Evolutionary conservation across 179 eudicot species (phyloP).

Genomic region (Vitellaria paradoxa): DNA sequence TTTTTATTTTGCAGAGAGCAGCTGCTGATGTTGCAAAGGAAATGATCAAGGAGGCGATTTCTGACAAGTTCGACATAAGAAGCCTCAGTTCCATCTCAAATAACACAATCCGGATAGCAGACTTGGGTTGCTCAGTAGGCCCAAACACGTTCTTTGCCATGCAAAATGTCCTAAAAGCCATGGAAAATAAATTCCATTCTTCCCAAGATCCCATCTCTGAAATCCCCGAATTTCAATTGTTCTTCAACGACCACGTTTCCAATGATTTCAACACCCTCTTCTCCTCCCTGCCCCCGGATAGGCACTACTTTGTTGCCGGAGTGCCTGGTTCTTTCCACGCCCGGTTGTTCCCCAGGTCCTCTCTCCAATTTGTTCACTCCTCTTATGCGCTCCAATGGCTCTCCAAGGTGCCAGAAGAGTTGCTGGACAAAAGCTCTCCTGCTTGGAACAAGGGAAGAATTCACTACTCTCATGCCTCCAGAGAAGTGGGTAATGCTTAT

Average conservation of each 20-base stretch:
- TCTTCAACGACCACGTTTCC: constrained; percentile 44
- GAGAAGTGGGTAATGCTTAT: constrained; percentile 48
- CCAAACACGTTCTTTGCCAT: constrained; percentile 24
- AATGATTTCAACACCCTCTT: constrained; percentile 65
- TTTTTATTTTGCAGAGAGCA: constrained; percentile 15
- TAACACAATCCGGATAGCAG: constrained; percentile 14
- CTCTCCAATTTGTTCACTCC: constrained; percentile 28
- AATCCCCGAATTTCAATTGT: constrained; percentile 30
- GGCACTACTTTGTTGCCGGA: constrained; percentile 27
- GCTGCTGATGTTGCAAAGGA: constrained; percentile 8
- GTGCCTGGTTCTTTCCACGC: constrained; percentile 35
- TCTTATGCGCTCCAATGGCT: constrained; percentile 34
- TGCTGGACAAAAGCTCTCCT: constrained; percentile 35
- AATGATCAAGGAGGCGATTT: constrained; percentile 19
- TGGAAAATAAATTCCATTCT: constrained; percentile 27
- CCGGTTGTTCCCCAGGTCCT: constrained; percentile 27
- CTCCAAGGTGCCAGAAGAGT: constrained; percentile 37
- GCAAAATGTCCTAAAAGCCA: constrained; percentile 26
- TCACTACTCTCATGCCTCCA: constrained; percentile 37
- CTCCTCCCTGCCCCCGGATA: constrained; percentile 26
- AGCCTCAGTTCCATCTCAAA: not conserved
- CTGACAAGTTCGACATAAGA: constrained; percentile 18
- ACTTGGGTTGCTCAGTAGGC: not conserved
- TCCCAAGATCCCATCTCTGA: not conserved
- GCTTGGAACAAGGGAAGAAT: constrained; percentile 67